phyloP scores from a whole-genome alignment of 1,284 basidiomycete species.

The Moesziomyces sp. region DNA sequence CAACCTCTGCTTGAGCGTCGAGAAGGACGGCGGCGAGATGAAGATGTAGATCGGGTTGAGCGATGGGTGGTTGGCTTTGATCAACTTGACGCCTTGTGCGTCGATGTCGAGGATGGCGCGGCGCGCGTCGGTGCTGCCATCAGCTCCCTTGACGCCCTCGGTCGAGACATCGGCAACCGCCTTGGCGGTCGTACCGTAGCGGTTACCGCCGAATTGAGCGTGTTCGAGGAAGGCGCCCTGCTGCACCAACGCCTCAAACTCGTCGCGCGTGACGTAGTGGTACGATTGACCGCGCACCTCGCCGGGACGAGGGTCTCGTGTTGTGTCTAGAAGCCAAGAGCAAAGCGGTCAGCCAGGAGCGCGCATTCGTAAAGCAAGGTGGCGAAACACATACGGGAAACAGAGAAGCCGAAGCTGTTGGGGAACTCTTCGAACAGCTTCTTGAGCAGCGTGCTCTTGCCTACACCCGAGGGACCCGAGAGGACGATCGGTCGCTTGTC shows the following conservation, averaged over 20 bases:
- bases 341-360: constrained; percentile 30
- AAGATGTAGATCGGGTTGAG: constrained; percentile 91
- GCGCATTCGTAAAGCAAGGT: constrained; percentile 22
- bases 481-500: constrained; percentile 75
- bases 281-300: constrained; percentile 79
- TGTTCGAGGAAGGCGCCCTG: constrained; percentile 74
- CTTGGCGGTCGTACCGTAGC: constrained; percentile 87
- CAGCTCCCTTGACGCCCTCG: constrained; percentile 30
- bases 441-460: constrained; percentile 90
- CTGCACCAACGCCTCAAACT: constrained; percentile 71
- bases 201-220: constrained; percentile 86
- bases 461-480: constrained; percentile 88
- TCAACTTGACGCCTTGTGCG: constrained; percentile 76
- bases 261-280: constrained; percentile 72
- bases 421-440: constrained; percentile 85
- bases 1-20: constrained; percentile 72
- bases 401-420: constrained; percentile 85
- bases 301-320: constrained; percentile 83
- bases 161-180: constrained; percentile 72
- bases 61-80: constrained; percentile 77
- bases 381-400: constrained; percentile 79
- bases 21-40: constrained; percentile 85
- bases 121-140: constrained; percentile 69
- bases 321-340: constrained; percentile 78
- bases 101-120: constrained; percentile 97